Percentiles rank a stretch among this genome's conserved stretches.
These are phyloP conservation scores for Vaccinium myrtillus DNA, from an alignment of 148 eudicot species.

Conservation along the genomic window DNA sequence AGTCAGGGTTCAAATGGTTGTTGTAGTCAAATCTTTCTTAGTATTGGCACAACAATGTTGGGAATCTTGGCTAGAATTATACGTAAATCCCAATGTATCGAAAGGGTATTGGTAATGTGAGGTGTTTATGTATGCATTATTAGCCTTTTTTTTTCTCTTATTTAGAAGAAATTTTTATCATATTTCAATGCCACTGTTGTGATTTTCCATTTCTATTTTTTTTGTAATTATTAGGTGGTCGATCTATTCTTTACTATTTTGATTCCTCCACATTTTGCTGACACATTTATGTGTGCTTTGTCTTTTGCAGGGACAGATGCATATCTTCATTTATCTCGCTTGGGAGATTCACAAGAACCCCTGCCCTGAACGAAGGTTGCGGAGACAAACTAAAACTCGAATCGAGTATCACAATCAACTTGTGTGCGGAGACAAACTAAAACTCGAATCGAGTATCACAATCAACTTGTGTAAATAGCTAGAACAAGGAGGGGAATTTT, in stretches of 20 bases:
- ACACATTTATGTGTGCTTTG: background rate
- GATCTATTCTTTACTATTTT: background rate
- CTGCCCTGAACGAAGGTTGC: slow-evolving; percentile 42
- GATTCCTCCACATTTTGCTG: background rate
- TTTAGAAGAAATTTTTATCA: background rate
- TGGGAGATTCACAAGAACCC: slow-evolving; percentile 98
- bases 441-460: slow-evolving; percentile 5
- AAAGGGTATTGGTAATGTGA: background rate
- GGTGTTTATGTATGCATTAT: background rate
- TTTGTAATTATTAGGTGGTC: background rate
- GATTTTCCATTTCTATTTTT: background rate
- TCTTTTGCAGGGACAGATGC: slow-evolving; percentile 82
- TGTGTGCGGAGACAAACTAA: background rate
- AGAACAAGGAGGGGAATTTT: background rate
- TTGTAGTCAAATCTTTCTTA: too few relatives aligned
- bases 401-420: too few relatives aligned
- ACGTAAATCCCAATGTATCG: background rate
- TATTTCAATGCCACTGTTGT: background rate
- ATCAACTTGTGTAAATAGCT: slow-evolving; percentile 6
- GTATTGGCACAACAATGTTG: background rate
- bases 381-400: background rate
- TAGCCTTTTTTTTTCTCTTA: background rate
- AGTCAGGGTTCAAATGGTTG: background rate
- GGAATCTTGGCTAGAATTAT: background rate
- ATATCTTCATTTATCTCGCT: slow-evolving; percentile 87